phyloP scores from a whole-genome alignment of 176 grass and related monocot species.

The Zoysia pacifica region DNA sequence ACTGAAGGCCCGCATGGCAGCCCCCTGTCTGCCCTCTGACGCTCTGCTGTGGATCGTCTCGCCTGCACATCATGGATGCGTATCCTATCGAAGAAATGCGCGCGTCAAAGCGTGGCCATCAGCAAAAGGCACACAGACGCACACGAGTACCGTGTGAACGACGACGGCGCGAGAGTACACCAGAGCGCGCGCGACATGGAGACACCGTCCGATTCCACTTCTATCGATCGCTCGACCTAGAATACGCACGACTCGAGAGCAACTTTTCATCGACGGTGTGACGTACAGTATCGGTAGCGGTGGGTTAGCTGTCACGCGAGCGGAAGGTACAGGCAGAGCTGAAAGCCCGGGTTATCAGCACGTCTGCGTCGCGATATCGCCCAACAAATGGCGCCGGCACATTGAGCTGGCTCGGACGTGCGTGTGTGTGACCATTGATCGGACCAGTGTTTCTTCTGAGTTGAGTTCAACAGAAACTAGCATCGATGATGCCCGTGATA shows the following conservation, averaged over 20 bases:
- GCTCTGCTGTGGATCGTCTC: background rate
- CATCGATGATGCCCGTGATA: too few relatives aligned
- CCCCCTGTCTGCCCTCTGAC: background rate
- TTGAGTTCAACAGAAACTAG: background rate
- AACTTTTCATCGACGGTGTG: too few relatives aligned
- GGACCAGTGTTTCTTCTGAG: background rate
- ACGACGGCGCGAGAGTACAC: too few relatives aligned
- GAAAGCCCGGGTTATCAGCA: background rate
- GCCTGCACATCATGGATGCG: background rate
- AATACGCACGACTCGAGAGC: background rate
- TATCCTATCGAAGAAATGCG: background rate
- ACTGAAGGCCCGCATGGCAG: too few relatives aligned
- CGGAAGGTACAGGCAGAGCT: background rate
- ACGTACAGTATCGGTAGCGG: background rate
- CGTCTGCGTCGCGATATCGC: background rate
- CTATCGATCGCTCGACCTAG: too few relatives aligned
- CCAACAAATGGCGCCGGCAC: background rate
- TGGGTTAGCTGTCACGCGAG: background rate
- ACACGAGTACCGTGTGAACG: too few relatives aligned
- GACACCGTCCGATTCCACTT: too few relatives aligned
- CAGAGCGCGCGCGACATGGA: too few relatives aligned
- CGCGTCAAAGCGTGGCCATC: background rate
- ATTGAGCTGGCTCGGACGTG: background rate
- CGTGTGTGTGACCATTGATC: background rate
- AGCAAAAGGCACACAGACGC: background rate